Evolutionary conservation across 306 rosid species (phyloP).

Genomic region (Crataegus laevigata): DNA sequence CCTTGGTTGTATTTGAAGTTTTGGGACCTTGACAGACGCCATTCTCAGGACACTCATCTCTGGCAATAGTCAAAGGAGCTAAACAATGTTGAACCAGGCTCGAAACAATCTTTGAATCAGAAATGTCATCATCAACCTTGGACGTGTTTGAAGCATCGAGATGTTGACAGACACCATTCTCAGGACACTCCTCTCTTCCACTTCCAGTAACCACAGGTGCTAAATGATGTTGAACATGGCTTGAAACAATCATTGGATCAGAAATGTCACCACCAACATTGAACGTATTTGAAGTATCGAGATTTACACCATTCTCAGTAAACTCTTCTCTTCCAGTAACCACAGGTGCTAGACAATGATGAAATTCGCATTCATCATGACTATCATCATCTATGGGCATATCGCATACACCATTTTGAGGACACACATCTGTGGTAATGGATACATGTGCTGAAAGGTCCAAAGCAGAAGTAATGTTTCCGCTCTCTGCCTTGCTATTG

Average conservation of each 20-base stretch:
- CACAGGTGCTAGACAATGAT: neutral
- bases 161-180: constrained; percentile 14
- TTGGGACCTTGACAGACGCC: constrained; percentile 14
- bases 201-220: constrained; percentile 6
- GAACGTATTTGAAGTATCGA: constrained; percentile 7
- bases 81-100: constrained; percentile 12
- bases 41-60: constrained; percentile 26
- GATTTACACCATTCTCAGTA: neutral
- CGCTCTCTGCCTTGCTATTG: constrained; percentile 27
- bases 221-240: neutral
- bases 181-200: constrained; percentile 32
- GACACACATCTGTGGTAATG: constrained; percentile 26
- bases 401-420: constrained; percentile 1
- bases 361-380: neutral
- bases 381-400: neutral
- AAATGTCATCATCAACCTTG: constrained; percentile 1
- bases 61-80: constrained; percentile 14
- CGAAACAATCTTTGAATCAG: constrained; percentile 16
- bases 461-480: constrained; percentile 21
- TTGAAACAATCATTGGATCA: constrained; percentile 9
- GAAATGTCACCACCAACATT: constrained; percentile 12
- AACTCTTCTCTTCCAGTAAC: neutral
- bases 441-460: constrained; percentile 27
- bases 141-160: constrained; percentile 13
- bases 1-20: constrained; percentile 6